Base-by-base conservation (phyloP, 257 asterid species). In the Coffea eugenioides region DNA sequence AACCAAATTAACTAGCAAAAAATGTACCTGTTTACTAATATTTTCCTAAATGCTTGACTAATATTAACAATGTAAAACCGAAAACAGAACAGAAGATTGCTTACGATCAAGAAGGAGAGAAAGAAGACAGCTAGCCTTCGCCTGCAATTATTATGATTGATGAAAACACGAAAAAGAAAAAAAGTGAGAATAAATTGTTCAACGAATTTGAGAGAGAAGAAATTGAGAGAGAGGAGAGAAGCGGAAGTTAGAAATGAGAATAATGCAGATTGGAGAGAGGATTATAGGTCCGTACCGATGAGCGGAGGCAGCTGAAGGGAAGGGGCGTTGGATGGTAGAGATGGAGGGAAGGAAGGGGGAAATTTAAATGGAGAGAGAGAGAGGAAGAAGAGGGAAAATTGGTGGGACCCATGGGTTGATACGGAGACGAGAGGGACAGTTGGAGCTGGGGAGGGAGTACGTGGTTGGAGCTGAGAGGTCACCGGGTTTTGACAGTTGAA, bases 331-430 rank as follows among this genome's bases (percentile, higher is more conserved):
- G 43, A 39, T 39, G 43, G 43, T 39, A 4, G 43, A 39, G 77
- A 43, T 34, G 20, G 34, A 66, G 68, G 39, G 49, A 8, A 18
- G 46, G 67, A 45, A 25, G 36, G 68, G 85, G 82, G 82, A 85
- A 65, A 71, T 85, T 81, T 81, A 81, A 85, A 85, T n/a, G 66
- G 78, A 12, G 65, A 49, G 51, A 39, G 65, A 61, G 13, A 48
- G 51, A 64, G 36, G 7, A 16, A 46, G 43, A 36, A n/a, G 34
- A 25, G 8, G 48, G 49, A 3, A 15, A 61, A 36, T 36, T 45
- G 13, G 45, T 78, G 76, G 82, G 71, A 8, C 71, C 76, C 76
- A 54, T 57, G 45, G 45, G n/a, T 13, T 13, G 71, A 34, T 66
- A 15, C 12, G 69, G 27, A 57, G 73, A 69, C 18, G 51, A 21